Percentiles rank a stretch among this genome's conserved stretches.
phyloP scores from a whole-genome alignment of 306 rosid species.

The Fragaria iinumae region DNA sequence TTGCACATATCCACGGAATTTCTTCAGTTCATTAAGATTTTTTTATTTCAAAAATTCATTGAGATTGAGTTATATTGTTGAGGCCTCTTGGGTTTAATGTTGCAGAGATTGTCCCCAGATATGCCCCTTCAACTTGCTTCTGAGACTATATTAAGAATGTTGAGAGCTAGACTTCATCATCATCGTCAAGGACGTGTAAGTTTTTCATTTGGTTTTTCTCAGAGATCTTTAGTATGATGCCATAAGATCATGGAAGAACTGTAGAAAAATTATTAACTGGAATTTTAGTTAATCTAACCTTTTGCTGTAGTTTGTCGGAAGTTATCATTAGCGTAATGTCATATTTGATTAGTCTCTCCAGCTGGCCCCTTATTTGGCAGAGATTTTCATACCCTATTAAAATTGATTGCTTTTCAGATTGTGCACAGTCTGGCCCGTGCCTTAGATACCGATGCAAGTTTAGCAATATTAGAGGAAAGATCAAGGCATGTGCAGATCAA shows the following conservation, averaged over 20 bases:
- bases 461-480: constrained; percentile 94
- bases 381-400: constrained; percentile 6
- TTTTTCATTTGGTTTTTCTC: constrained; percentile 16
- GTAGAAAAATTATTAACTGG: background rate
- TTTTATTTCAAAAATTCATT: background rate
- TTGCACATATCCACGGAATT: background rate
- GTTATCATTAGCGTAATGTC: background rate
- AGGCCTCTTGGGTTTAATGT: constrained; percentile 17
- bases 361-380: background rate
- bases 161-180: constrained; percentile 93
- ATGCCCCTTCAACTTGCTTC: constrained; percentile 99
- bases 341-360: background rate
- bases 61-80: background rate
- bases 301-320: background rate
- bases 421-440: constrained; percentile 88
- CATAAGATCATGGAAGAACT: background rate
- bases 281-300: background rate
- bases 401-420: constrained; percentile 48
- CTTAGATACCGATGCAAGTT: constrained; percentile 80
- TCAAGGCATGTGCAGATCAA: constrained; percentile 89
- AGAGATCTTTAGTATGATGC: constrained; percentile 7
- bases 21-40: background rate
- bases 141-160: constrained; percentile 83
- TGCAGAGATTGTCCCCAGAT: constrained; percentile 84
- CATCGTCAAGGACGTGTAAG: constrained; percentile 86